A percentile compares a stretch with the other conserved stretches of the same genome.
These are phyloP conservation scores for Backusella parvicylindrica DNA, from an alignment of 192 early-diverging fungal species.

Conservation along the genomic window DNA sequence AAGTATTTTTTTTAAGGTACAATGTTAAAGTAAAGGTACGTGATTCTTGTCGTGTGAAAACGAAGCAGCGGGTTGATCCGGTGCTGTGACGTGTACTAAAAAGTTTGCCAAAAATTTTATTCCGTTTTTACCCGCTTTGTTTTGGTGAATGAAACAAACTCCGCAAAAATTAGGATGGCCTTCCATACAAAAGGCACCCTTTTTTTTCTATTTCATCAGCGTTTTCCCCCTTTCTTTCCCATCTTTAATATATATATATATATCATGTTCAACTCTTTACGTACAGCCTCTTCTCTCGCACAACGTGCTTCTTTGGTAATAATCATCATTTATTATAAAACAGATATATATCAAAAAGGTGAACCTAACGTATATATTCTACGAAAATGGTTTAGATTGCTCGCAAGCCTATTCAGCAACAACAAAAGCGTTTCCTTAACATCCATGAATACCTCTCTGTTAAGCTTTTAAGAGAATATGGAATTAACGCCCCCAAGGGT, in stretches of 20 bases:
- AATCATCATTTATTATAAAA: background rate
- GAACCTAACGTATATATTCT: background rate
- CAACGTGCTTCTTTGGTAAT: slow-evolving; percentile 28
- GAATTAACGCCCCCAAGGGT: slow-evolving; percentile 88
- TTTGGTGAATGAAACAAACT: background rate
- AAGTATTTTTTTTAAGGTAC: background rate
- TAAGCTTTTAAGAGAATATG: slow-evolving; percentile 87
- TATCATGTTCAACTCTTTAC: slow-evolving; percentile 33
- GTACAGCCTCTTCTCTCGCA: slow-evolving; percentile 25
- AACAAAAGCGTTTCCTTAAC: slow-evolving; percentile 85
- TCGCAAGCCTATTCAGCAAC: slow-evolving; percentile 30
- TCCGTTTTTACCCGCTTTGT: slow-evolving; percentile 18
- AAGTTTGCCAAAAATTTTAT: slow-evolving; percentile 7
- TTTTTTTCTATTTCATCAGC: background rate
- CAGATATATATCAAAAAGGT: background rate
- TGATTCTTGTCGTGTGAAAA: background rate
- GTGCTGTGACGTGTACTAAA: slow-evolving; percentile 4
- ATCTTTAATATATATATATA: background rate
- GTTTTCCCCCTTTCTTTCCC: background rate
- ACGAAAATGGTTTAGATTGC: background rate
- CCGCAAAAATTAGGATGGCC: slow-evolving; percentile 2
- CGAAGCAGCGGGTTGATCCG: background rate
- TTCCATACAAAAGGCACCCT: background rate
- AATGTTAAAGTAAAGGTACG: background rate
- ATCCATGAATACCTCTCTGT: slow-evolving; percentile 98